Evolutionary conservation across 2,329 filamentous ascomycete genomes (phyloP).

Genomic region (Cladophialophora bantiana): DNA sequence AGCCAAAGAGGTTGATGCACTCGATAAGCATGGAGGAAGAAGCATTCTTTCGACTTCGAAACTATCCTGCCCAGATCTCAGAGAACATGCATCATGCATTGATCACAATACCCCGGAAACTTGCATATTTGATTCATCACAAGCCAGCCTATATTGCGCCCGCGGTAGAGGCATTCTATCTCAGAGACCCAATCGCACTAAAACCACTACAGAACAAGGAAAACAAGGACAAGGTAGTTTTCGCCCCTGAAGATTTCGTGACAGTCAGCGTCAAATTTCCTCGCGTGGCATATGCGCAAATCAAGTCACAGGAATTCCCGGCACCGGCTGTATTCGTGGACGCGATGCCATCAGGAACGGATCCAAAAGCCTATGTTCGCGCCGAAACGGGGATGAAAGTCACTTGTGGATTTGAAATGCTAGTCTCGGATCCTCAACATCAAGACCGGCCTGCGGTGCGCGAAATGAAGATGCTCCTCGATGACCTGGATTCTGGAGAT

Average conservation of each 20-base stretch:
- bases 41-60: conserved; percentile 85
- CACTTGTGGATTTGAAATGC: conserved; percentile 88
- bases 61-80: conserved; percentile 78
- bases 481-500: conserved; percentile 77
- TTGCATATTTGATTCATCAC: conserved; percentile 79
- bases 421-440: conserved; percentile 71
- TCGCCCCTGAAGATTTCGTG: conserved; percentile 80
- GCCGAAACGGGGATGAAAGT: conserved; percentile 86
- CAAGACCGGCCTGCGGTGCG: conserved; percentile 72
- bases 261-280: conserved; percentile 82
- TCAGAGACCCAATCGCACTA: conserved; percentile 80
- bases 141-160: conserved; percentile 79
- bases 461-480: conserved; percentile 77
- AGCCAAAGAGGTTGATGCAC: conserved; percentile 68
- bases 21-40: conserved; percentile 81
- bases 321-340: conserved; percentile 65
- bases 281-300: conserved; percentile 86
- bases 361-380: conserved; percentile 56
- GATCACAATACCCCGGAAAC: conserved; percentile 77
- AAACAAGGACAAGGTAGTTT: conserved; percentile 60
- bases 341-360: conserved; percentile 49
- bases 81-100: conserved; percentile 78
- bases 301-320: conserved; percentile 82
- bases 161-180: conserved; percentile 89
- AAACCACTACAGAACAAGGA: conserved; percentile 69